These are phyloP conservation scores for Aspergillus sp. DNA, from an alignment of 2,329 filamentous ascomycete genomes.

Conservation along the genomic window DNA sequence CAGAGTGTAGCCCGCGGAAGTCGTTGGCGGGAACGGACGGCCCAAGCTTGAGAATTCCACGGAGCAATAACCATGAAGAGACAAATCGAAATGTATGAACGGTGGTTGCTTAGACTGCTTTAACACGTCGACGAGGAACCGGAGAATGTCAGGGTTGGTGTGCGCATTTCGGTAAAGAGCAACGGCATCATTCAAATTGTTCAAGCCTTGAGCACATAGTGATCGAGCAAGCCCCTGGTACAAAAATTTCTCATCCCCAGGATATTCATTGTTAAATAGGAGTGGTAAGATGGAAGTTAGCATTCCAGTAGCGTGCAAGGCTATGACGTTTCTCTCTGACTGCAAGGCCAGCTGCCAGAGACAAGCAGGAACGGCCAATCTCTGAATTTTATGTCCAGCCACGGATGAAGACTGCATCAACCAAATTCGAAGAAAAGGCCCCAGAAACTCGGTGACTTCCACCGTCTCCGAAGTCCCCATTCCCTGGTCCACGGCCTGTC, in stretches of 20 bases:
- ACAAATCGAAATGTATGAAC: constrained; percentile 90
- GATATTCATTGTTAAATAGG: constrained; percentile 51
- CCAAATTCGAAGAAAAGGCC: constrained; percentile 39
- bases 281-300: constrained; percentile 58
- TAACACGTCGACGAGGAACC: constrained; percentile 67
- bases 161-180: constrained; percentile 58
- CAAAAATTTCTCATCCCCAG: constrained; percentile 48
- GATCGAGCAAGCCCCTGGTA: constrained; percentile 59
- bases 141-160: constrained; percentile 46
- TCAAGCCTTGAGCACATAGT: constrained; percentile 68
- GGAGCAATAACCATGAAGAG: constrained; percentile 76
- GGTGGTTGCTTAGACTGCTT: constrained; percentile 67
- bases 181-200: constrained; percentile 72
- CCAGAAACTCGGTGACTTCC: constrained; percentile 34
- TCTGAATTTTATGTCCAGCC: constrained; percentile 20
- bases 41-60: constrained; percentile 84
- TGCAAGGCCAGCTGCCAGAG: constrained; percentile 50
- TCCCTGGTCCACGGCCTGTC: constrained; percentile 25
- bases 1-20: constrained; percentile 77
- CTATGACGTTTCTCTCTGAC: constrained; percentile 61
- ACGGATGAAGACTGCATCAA: constrained; percentile 54
- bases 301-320: constrained; percentile 64
- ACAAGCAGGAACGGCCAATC: constrained; percentile 56
- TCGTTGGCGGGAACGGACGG: constrained; percentile 71
- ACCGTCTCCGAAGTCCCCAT: constrained; percentile 36